Base-by-base conservation (phyloP, 2,329 filamentous ascomycete species). In the Rhinocladiella similis region DNA sequence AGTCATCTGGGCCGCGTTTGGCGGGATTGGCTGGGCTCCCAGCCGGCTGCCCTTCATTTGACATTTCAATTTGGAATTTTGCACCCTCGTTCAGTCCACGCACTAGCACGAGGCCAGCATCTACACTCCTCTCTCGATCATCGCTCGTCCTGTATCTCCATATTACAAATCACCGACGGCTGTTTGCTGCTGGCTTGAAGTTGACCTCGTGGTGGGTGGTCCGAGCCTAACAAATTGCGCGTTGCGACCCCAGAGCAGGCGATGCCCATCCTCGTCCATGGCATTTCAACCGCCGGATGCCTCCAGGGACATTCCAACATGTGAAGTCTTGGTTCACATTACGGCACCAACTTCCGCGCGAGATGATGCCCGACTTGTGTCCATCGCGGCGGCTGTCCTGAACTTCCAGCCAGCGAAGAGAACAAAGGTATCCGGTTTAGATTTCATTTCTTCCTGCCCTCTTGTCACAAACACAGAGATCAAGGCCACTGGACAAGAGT, bases 321-420 rank as follows among this genome's bases (percentile, higher is more conserved):
- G 54, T 54, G 72, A 75, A 65, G 69, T 76, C 53, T 71, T 76
- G 52, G 71, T 75, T 47, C 74, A 76, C 63, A 66, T 77, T 59
- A 67, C 71, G 49, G 74, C 74, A 16, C 69, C 72, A 27, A 71
- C 71, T 60, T 67, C 35, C 9, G 63, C 60, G 35, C 63, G 60
- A 45, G 71, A 76, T 57, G 73, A 77, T 64, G 67, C 66, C 29
- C 68, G 66, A 51, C 74, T 76, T 63, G 67, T 67, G 35, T 66
- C 70, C 12, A 71, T 75, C 33, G 72, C 73, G 41, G 66, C 67
- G 49, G 69, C 73, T 7, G 70, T 72, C 49, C 56, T 73, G 45
- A 65, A 63, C 36, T 75, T 74, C 47, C 66, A 70, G 38, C 53
- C 68, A 18, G 56, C 53, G 16, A 56, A 49, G 10, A 48, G 60